Conservation (phyloP, 768 basidiomycete species). For the Roridomyces roridus region DNA sequence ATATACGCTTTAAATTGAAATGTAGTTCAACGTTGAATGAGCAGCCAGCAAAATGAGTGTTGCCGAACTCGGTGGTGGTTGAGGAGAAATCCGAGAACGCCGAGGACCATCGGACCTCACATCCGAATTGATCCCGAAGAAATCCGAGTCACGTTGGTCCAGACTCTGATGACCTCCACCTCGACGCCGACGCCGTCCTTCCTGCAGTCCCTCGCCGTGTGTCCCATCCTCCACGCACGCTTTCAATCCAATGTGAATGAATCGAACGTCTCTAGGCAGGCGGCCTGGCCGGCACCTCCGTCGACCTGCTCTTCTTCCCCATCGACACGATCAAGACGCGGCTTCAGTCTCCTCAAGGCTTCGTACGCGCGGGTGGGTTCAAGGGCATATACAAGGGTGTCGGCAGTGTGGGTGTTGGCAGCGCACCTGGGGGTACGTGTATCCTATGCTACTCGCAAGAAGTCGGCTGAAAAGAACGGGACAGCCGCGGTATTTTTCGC, state of each 20-base stretch:
- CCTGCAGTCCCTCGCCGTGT: constrained; percentile 53
- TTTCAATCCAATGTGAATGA: background rate
- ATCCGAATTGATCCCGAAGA: too few relatives aligned
- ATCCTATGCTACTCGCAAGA: background rate
- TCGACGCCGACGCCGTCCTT: constrained; percentile 51
- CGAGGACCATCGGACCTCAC: too few relatives aligned
- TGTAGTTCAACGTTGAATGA: too few relatives aligned
- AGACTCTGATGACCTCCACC: too few relatives aligned
- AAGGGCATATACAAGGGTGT: constrained; percentile 91
- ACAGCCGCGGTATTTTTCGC: constrained; percentile 95
- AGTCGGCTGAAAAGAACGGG: too few relatives aligned
- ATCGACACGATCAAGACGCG: constrained; percentile 98
- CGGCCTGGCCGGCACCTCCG: constrained; percentile 85
- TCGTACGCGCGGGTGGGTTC: constrained; percentile 85
- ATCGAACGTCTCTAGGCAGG: constrained; percentile 8
- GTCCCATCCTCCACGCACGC: constrained; percentile 20
- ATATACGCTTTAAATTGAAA: too few relatives aligned
- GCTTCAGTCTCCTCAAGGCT: constrained; percentile 88
- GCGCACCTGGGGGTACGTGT: constrained; percentile 87
- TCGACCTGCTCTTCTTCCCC: constrained; percentile 96
- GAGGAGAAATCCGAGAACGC: too few relatives aligned
- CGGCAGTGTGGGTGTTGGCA: constrained; percentile 93
- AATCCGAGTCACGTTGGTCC: too few relatives aligned
- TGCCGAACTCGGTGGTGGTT: too few relatives aligned
- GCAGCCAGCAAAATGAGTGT: too few relatives aligned